A percentile compares a stretch with the other conserved stretches of the same genome.
phyloP scores from a whole-genome alignment of 78 protist species.

The Polysphondylium violaceum region DNA sequence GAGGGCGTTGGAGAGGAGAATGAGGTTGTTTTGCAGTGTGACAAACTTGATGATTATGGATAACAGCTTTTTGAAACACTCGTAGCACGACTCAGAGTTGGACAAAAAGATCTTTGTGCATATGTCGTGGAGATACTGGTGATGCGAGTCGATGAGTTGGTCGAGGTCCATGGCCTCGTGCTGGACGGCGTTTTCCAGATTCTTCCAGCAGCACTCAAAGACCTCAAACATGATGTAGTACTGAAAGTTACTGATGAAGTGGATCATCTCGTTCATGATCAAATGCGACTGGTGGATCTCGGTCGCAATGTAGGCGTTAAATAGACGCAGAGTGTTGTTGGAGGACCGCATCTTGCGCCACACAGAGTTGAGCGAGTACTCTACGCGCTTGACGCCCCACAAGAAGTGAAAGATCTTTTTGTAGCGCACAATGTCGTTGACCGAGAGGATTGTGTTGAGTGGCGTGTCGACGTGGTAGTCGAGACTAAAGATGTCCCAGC shows the following conservation, averaged over 20 bases:
- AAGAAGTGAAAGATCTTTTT: conserved; percentile 66
- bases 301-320: not conserved
- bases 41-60: conserved; percentile 37
- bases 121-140: conserved; percentile 54
- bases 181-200: conserved; percentile 14
- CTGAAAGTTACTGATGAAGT: conserved; percentile 75
- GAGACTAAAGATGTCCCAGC: conserved; percentile 90
- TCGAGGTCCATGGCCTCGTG: conserved; percentile 59
- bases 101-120: conserved; percentile 31
- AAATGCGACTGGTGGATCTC: conserved; percentile 47
- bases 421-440: conserved; percentile 33
- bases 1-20: conserved; percentile 9
- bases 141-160: conserved; percentile 75
- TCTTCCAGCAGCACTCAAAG: conserved; percentile 78
- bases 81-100: conserved; percentile 34
- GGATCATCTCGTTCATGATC: conserved; percentile 78
- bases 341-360: conserved; percentile 42
- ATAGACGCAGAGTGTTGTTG: not conserved
- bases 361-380: conserved; percentile 53
- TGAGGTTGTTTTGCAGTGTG: not conserved
- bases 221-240: conserved; percentile 89
- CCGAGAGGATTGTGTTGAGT: conserved; percentile 55
- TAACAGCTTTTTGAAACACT: conserved; percentile 25
- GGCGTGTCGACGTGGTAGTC: conserved; percentile 84
- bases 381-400: conserved; percentile 83